Conservation (phyloP, 2,329 filamentous ascomycete genomes). For the Lecanicillium sp. region DNA sequence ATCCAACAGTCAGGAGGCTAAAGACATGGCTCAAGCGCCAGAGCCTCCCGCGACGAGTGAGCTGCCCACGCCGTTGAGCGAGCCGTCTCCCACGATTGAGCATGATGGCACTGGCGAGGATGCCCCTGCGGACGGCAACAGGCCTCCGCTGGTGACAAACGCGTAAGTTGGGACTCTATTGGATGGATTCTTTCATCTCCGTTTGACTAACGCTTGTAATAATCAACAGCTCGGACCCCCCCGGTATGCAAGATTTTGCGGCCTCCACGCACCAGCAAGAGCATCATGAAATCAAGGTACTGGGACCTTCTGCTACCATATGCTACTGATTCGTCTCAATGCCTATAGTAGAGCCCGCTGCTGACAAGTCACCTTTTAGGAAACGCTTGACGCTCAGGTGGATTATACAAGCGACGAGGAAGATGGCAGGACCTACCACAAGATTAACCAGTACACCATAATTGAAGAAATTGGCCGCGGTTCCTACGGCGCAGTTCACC, state of each 20-base stretch:
- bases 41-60: too few relatives aligned
- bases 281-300: slow-evolving; percentile 50
- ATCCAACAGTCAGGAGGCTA: too few relatives aligned
- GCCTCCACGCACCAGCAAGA: slow-evolving; percentile 51
- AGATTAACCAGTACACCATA: slow-evolving; percentile 92
- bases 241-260: slow-evolving; percentile 30
- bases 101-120: too few relatives aligned
- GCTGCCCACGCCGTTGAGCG: too few relatives aligned
- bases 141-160: too few relatives aligned
- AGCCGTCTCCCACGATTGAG: too few relatives aligned
- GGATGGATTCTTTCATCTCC: too few relatives aligned
- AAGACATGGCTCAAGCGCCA: too few relatives aligned
- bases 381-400: slow-evolving; percentile 84
- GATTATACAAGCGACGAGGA: slow-evolving; percentile 79
- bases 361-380: slow-evolving; percentile 46
- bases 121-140: too few relatives aligned
- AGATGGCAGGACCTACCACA: slow-evolving; percentile 72
- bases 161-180: too few relatives aligned
- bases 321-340: slow-evolving; percentile 7
- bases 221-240: slow-evolving; percentile 36
- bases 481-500: slow-evolving; percentile 88
- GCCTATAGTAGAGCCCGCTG: too few relatives aligned
- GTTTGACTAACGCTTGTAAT: too few relatives aligned
- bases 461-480: slow-evolving; percentile 94
- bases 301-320: not conserved